Percentiles rank a stretch among this genome's conserved stretches.
Conservation (phyloP, 129 eudicot species). For the Sambucus nigra region DNA sequence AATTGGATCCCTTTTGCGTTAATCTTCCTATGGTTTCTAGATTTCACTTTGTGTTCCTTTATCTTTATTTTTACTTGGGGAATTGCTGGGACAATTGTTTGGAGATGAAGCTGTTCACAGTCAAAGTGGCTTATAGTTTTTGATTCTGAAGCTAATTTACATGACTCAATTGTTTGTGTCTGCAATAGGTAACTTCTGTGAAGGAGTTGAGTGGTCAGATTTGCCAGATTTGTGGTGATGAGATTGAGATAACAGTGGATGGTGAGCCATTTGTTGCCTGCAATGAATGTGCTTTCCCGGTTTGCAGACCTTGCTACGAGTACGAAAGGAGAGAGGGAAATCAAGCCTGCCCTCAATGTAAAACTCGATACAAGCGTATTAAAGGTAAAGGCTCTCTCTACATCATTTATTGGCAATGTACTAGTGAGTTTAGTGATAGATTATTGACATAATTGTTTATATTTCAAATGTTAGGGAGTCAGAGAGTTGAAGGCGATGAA, state of each 20-base stretch:
- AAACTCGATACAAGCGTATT: constrained; percentile 78
- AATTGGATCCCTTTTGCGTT: neutral
- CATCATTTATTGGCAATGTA: neutral
- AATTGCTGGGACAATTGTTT: too few species aligned
- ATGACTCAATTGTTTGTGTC: neutral
- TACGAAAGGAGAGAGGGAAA: constrained; percentile 91
- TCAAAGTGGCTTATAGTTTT: too few species aligned
- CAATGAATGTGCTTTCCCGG: constrained; percentile 93
- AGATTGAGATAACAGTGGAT: constrained; percentile 63
- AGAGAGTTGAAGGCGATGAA: constrained; percentile 92
- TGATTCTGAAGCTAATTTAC: constrained; percentile 19
- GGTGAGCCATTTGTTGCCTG: constrained; percentile 89
- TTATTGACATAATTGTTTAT: neutral
- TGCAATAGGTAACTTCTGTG: constrained; percentile 73
- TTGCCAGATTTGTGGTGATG: constrained; percentile 98
- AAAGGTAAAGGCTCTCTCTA: constrained; percentile 35
- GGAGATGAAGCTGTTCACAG: too few species aligned
- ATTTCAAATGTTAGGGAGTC: constrained; percentile 45
- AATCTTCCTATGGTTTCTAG: neutral
- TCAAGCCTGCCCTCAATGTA: constrained; percentile 95
- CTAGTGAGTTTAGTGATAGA: neutral
- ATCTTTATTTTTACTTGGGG: too few species aligned
- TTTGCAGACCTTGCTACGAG: constrained; percentile 85
- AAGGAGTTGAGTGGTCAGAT: constrained; percentile 86
- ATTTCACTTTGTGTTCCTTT: neutral